Evolutionary conservation across 352 stramenopile genomes (phyloP).

Genomic region (Phytophthora hibernalis): DNA sequence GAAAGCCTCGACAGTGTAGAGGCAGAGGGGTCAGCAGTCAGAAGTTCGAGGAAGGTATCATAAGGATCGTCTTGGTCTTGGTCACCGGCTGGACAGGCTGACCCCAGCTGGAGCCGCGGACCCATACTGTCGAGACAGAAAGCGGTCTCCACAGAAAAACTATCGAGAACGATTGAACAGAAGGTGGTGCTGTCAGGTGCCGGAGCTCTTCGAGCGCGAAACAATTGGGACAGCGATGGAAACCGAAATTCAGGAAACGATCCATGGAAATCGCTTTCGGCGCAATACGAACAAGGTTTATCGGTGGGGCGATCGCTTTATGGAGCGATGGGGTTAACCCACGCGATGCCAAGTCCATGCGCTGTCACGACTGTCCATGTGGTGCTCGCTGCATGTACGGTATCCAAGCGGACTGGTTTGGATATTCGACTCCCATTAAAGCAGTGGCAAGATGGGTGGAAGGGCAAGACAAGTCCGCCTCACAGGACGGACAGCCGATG

Average conservation of each 20-base stretch:
- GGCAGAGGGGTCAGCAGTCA: constrained; percentile 11
- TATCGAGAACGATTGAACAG: constrained; percentile 13
- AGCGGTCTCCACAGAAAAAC: constrained; percentile 15
- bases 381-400: neutral
- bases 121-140: constrained; percentile 21
- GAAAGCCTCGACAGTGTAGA: constrained; percentile 16
- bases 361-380: constrained; percentile 32
- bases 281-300: constrained; percentile 1
- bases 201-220: neutral
- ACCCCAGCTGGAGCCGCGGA: constrained; percentile 26
- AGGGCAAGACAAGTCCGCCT: constrained; percentile 5
- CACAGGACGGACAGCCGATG: constrained; percentile 13
- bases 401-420: neutral
- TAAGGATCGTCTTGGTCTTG: constrained; percentile 6
- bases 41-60: constrained; percentile 21
- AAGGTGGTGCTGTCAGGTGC: neutral
- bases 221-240: neutral
- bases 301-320: neutral
- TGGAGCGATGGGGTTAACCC: constrained; percentile 12
- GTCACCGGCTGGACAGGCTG: constrained; percentile 27
- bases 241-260: constrained; percentile 19
- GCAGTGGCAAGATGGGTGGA: constrained; percentile 2
- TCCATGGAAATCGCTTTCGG: constrained; percentile 11
- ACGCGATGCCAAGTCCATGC: constrained; percentile 21
- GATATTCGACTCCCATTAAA: neutral